phyloP scores from a whole-genome alignment of 164 flowering plant genomes.

The Nelumbo lutea region DNA sequence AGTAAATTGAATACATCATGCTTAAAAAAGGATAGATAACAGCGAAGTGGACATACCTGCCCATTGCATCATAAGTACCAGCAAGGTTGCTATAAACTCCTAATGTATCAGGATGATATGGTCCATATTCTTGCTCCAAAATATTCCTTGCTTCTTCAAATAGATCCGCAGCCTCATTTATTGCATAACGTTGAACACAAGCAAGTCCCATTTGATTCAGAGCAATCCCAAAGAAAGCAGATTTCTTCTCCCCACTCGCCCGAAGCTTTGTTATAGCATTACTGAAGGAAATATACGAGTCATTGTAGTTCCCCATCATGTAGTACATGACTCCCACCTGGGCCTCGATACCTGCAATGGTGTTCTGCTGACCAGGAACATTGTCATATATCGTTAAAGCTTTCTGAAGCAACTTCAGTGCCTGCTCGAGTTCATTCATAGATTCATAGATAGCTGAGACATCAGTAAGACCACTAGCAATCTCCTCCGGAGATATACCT shows the following conservation, averaged over 20 bases:
- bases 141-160: slow-evolving; percentile 85
- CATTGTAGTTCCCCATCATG: slow-evolving; percentile 67
- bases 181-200: slow-evolving; percentile 72
- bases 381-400: slow-evolving; percentile 65
- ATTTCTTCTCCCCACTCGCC: slow-evolving; percentile 79
- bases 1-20: background rate
- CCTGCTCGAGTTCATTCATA: slow-evolving; percentile 79
- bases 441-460: slow-evolving; percentile 89
- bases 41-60: slow-evolving; percentile 50
- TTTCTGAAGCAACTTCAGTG: slow-evolving; percentile 70
- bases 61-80: slow-evolving; percentile 93
- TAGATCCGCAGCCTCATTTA: slow-evolving; percentile 76
- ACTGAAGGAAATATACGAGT: slow-evolving; percentile 63
- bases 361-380: slow-evolving; percentile 88
- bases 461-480: slow-evolving; percentile 83
- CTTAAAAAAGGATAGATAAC: background rate
- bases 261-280: slow-evolving; percentile 70
- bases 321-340: slow-evolving; percentile 94
- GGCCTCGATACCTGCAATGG: slow-evolving; percentile 88
- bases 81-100: slow-evolving; percentile 98
- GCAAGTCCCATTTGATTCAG: slow-evolving; percentile 95
- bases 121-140: slow-evolving; percentile 82
- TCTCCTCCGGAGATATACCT: slow-evolving; percentile 75
- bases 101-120: slow-evolving; percentile 88
- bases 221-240: slow-evolving; percentile 87